Base-by-base conservation (phyloP, 805 yeast genomes). In the Candida vaughaniae region DNA sequence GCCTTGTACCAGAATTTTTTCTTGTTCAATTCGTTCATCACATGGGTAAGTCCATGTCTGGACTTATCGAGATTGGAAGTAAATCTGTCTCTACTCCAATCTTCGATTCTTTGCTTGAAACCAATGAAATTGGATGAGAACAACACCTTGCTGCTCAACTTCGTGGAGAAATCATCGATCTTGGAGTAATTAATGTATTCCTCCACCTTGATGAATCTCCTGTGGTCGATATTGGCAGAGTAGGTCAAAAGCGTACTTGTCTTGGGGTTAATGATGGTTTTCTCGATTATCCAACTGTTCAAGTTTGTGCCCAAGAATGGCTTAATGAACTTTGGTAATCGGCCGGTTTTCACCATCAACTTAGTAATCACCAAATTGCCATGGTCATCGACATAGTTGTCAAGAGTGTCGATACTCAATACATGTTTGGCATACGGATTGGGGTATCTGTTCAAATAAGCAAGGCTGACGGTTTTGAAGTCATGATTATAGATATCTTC, bases 361-460 rank as follows among this genome's bases (percentile, higher is more conserved):
- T 91, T 73, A 4, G 91, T 84, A 25, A 85, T 79, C 47, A 77
- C 74, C 31, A 90, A 70, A 33, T 78, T 69, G 16, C 95, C 95
- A 8, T 77, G 65, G 1, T 53, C 46, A 44, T 82, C 87, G 14
- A 87, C 67, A 42, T 65, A 57, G 35, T 75, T 64, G 22, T 78
- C 78, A 11, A 90, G 55, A 2, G 95, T 85, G 56, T 90, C 98
- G 18, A 79, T 80, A 6, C 95, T 83, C 23, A 82, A 66, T 9
- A 91, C 96, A 63, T 91, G 96, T 7, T 77, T 66, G 12, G 96
- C 82, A 56, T 73, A 89, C 2, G 98, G 98, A 56, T 82, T 81
- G 10, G 82, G 82, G 44, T 66, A 67, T 40, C 71, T 43, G 47
- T 66, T 67, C 62, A 86, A 81, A 55, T 83, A 82, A 1, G 95